phyloP scores from a whole-genome alignment of 352 stramenopile species.

The Detonula confervacea region DNA sequence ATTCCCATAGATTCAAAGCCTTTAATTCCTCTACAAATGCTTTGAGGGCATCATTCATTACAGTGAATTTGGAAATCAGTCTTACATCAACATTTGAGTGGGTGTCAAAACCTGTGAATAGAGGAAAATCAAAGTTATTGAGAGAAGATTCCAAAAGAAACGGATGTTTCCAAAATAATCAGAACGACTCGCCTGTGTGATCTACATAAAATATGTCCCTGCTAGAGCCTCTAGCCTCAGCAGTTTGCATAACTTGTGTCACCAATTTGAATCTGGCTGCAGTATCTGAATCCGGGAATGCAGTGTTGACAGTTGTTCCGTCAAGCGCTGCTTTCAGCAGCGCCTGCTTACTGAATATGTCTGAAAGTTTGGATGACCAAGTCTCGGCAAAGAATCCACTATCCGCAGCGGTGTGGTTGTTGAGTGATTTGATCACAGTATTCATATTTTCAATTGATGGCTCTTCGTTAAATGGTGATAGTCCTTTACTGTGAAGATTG shows the following conservation, averaged over 20 bases:
- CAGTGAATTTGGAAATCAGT: slow-evolving; percentile 37
- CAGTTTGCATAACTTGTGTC: slow-evolving; percentile 32
- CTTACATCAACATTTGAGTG: slow-evolving; percentile 24
- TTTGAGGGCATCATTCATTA: slow-evolving; percentile 60
- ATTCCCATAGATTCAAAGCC: slow-evolving; percentile 62
- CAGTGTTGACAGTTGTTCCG: neutral
- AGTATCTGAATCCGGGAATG: neutral
- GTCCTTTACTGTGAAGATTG: slow-evolving; percentile 27
- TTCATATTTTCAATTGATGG: slow-evolving; percentile 52
- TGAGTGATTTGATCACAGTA: slow-evolving; percentile 53
- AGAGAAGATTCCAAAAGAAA: neutral
- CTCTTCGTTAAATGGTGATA: slow-evolving; percentile 51
- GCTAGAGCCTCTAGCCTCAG: slow-evolving; percentile 28
- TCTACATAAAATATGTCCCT: slow-evolving; percentile 73
- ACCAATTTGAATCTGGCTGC: slow-evolving; percentile 41
- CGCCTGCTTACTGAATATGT: neutral
- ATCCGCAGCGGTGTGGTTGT: slow-evolving; percentile 52
- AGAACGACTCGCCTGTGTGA: slow-evolving; percentile 32
- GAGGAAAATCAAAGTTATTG: neutral
- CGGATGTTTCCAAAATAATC: neutral
- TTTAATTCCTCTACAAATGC: slow-evolving; percentile 73
- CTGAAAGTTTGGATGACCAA: slow-evolving; percentile 55
- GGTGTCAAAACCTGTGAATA: slow-evolving; percentile 2
- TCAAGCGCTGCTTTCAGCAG: slow-evolving; percentile 7
- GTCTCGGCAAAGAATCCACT: slow-evolving; percentile 67